A percentile compares a stretch with the other conserved stretches of the same genome.
These are phyloP conservation scores for Piper longum DNA, from an alignment of 164 flowering plant species.

Conservation along the genomic window DNA sequence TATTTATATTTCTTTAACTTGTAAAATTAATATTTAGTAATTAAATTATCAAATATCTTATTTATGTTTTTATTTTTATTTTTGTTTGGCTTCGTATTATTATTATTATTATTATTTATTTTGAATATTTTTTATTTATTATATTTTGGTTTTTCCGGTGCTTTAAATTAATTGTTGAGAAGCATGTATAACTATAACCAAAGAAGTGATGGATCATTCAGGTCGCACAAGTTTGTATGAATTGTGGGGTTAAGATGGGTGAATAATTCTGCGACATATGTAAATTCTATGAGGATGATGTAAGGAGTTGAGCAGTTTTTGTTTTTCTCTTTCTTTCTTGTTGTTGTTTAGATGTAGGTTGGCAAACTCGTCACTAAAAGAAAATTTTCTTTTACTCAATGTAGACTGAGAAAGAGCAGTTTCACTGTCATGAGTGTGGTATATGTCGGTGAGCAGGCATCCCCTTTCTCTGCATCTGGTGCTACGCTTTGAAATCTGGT, in stretches of 20 bases:
- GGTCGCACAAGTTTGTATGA: constrained; percentile 63
- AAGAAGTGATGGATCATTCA: constrained; percentile 6
- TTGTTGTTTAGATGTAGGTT: no score
- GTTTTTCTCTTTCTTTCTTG: background rate
- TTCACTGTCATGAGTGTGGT: constrained; percentile 89
- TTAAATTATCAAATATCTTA: no score
- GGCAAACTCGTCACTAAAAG: no score
- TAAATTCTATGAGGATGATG: constrained; percentile 93
- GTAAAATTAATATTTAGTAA: no score
- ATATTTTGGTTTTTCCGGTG: constrained; percentile 2
- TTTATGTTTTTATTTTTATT: no score
- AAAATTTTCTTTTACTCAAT: background rate
- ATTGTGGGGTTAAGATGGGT: constrained; percentile 95
- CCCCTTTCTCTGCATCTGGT: background rate
- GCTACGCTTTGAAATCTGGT: background rate
- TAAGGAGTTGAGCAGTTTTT: constrained; percentile 15
- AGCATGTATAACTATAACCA: background rate
- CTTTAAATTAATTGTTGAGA: background rate
- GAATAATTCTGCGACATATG: constrained; percentile 82
- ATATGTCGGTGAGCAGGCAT: constrained; percentile 60
- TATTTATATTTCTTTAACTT: no score
- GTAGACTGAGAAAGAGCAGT: constrained; percentile 48
- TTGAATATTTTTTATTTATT: background rate
- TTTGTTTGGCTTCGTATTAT: no score
- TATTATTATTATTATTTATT: no score